Percentiles rank a stretch among this genome's conserved stretches.
Evolutionary conservation across 768 basidiomycete species (phyloP).

Genomic region (Pleurotus djamor): DNA sequence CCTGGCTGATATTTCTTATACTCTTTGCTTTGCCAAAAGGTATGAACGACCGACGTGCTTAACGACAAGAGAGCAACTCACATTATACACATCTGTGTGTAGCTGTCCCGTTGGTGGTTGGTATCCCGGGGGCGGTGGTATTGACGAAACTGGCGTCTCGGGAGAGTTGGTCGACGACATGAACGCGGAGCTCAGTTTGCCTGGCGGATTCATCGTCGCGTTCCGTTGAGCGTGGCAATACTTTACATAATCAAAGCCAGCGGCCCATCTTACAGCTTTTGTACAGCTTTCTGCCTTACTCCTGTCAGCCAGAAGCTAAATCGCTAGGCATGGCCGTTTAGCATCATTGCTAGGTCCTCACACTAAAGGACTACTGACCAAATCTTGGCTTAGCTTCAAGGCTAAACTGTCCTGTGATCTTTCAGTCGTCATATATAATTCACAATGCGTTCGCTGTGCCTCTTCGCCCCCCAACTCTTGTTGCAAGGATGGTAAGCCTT

Average conservation of each 20-base stretch:
- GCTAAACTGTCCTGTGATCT: too few relatives aligned
- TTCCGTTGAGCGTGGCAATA: too few relatives aligned
- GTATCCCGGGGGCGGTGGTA: conserved; percentile 3
- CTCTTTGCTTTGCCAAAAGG: conserved; percentile 32
- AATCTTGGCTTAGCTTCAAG: too few relatives aligned
- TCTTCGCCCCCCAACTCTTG: neutral
- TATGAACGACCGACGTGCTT: neutral
- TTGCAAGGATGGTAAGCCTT: neutral
- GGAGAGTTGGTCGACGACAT: neutral
- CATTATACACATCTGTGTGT: neutral
- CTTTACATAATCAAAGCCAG: neutral
- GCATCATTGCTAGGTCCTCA: too few relatives aligned
- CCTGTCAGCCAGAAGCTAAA: too few relatives aligned
- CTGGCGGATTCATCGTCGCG: too few relatives aligned
- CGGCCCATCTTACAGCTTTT: too few relatives aligned
- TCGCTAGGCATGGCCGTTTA: too few relatives aligned
- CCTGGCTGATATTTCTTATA: conserved; percentile 58
- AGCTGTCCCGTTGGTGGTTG: conserved; percentile 2
- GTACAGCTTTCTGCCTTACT: too few relatives aligned
- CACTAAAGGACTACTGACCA: too few relatives aligned
- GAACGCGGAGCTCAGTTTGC: neutral
- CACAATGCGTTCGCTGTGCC: neutral
- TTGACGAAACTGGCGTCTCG: neutral
- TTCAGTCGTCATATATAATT: neutral
- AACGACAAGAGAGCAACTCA: neutral